Conservation (phyloP, 2,329 filamentous ascomycete species). For the Incumbomyces lentus region DNA sequence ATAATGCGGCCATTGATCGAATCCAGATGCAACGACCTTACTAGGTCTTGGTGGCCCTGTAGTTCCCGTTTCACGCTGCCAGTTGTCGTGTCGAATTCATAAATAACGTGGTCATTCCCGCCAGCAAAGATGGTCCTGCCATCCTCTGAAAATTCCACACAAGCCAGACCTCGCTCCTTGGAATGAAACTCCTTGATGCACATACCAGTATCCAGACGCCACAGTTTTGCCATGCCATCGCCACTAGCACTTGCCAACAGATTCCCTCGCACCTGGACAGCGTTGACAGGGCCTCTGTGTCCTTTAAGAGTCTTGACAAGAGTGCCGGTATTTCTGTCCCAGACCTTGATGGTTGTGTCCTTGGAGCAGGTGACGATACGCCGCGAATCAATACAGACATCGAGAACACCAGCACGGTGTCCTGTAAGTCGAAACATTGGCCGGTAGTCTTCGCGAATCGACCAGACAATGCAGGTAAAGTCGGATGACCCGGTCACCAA, state of each 20-base stretch:
- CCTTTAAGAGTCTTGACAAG: slow-evolving; percentile 71
- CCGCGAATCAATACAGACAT: slow-evolving; percentile 82
- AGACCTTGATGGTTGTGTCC: slow-evolving; percentile 85
- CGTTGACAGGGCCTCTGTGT: slow-evolving; percentile 87
- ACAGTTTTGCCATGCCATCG: slow-evolving; percentile 86
- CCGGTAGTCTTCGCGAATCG: slow-evolving; percentile 65
- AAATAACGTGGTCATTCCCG: slow-evolving; percentile 90
- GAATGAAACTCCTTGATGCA: slow-evolving; percentile 83
- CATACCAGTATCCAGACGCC: slow-evolving; percentile 83
- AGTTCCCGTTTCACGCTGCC: slow-evolving; percentile 74
- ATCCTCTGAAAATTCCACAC: slow-evolving; percentile 91
- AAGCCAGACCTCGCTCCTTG: slow-evolving; percentile 87
- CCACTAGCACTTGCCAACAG: slow-evolving; percentile 88
- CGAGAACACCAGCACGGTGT: slow-evolving; percentile 81
- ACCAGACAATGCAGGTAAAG: slow-evolving; percentile 81
- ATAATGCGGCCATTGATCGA: slow-evolving; percentile 75
- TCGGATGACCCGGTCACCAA: slow-evolving; percentile 94
- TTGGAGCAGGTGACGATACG: slow-evolving; percentile 97
- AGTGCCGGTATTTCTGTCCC: slow-evolving; percentile 71
- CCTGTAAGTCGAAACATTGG: slow-evolving; percentile 68
- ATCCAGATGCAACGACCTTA: slow-evolving; percentile 85
- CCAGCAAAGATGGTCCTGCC: slow-evolving; percentile 88
- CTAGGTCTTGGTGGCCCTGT: slow-evolving; percentile 71
- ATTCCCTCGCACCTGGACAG: slow-evolving; percentile 87
- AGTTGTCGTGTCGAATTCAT: slow-evolving; percentile 89